Evolutionary conservation across 108 stramenopile species (phyloP), one percentile per base, ranked within the genome.

Genomic region (Pseudonitzschia multiseries): DNA sequence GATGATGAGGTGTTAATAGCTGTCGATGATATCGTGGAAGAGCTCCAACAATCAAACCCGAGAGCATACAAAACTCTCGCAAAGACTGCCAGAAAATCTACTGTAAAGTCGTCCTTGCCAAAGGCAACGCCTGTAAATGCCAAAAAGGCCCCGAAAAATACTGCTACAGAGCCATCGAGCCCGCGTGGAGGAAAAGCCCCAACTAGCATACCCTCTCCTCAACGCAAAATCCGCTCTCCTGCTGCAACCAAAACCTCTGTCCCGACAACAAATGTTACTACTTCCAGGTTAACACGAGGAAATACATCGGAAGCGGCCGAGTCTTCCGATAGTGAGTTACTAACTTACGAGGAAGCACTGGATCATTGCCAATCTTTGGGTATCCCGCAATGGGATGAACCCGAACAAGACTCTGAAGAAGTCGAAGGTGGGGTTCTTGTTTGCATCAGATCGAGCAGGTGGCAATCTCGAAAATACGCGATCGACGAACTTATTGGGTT

Each of bases 361-460:
- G 72, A 78, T 9, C 62, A 73, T 57, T 46, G 87, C 15, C 62
- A 79, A 33, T 40, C 50, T 21, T 51, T 89, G 26, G 70, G 68
- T 15, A 87, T 96, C 36, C 88, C 95, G 5, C 52, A 74, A 33
- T 96, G 90, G 89, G 81, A 82, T 62, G 85, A 83, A 68, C 78
- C 69, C 21, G 79, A 85, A 15, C 89, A 91, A 22, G 73, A 86
- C 18, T 76, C 69, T 27, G 79, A 85, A 15, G 90, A 91, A 22
- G 73, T 84, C 18, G 89, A 89, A 22, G 86, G 80, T 26, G 95
- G 91, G 2, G 65, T 93, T 62, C 68, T 92, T 33, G 81, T 85
- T 26, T 88, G 95, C 10, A 68, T 96, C 21, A 57, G 86, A 67
- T 88, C 95, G 26, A 66, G 87, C 0, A 83, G 86, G 68, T 93